A percentile compares a stretch with the other conserved stretches of the same genome.
Conservation (phyloP, 305 asterid genomes). For the Solanum hybrid region DNA sequence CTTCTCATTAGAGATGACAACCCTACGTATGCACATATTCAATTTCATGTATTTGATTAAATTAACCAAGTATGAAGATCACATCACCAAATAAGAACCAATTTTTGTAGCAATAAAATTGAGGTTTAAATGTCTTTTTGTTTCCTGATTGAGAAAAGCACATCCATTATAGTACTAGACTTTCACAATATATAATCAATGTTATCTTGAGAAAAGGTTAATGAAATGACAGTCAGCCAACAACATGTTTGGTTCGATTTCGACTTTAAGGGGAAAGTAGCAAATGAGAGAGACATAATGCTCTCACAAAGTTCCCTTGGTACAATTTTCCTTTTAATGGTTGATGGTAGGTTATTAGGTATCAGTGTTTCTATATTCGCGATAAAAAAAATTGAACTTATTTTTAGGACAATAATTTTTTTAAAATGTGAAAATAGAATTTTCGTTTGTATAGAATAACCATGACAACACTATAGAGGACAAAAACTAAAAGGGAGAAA, state of each 20-base stretch:
- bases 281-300: neutral
- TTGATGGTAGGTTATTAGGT: neutral
- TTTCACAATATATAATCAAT: neutral
- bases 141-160: neutral
- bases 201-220: neutral
- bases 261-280: neutral
- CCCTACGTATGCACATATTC: neutral
- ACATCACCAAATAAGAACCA: neutral
- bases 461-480: neutral
- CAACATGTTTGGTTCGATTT: neutral
- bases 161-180: neutral
- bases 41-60: neutral
- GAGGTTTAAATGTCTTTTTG: neutral
- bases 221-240: neutral
- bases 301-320: neutral
- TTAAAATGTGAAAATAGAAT: neutral
- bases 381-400: neutral
- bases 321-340: neutral
- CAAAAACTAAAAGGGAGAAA: neutral
- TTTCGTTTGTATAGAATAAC: neutral
- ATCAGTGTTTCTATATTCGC: neutral
- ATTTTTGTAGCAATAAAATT: neutral
- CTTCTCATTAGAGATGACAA: neutral
- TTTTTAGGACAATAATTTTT: neutral
- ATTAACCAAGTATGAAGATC: neutral